Conservation (phyloP, 768 basidiomycete genomes). For the Calocera viscosa region DNA sequence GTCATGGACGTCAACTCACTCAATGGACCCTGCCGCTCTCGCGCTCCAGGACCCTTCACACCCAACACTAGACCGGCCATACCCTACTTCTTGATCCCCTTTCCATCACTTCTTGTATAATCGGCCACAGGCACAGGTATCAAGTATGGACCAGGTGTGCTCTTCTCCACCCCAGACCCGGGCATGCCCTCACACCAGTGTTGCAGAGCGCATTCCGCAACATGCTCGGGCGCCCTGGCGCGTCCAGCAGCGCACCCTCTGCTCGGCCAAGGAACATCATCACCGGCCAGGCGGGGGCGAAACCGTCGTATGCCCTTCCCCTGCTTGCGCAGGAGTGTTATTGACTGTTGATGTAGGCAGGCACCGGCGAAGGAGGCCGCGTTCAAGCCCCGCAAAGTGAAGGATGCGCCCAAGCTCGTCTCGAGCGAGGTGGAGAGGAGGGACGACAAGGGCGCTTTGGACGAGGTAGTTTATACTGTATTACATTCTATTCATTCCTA, state of each 20-base stretch:
- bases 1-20: no score
- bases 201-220: neutral
- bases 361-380: neutral
- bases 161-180: neutral
- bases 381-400: neutral
- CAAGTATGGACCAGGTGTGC: neutral
- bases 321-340: neutral
- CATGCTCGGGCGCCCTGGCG: neutral
- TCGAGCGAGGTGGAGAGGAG: neutral
- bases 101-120: neutral
- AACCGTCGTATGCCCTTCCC: neutral
- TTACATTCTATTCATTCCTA: neutral
- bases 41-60: no score
- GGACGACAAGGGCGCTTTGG: neutral
- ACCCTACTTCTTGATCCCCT: neutral
- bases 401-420: slow-evolving; percentile 2
- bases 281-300: neutral
- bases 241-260: neutral
- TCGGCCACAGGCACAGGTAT: neutral
- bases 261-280: neutral
- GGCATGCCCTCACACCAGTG: neutral
- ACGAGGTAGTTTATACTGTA: neutral
- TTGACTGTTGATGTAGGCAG: neutral
- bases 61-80: neutral
- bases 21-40: no score